Evolutionary conservation across 345 rosid species (phyloP).

Genomic region (Eucalyptus melliodora): DNA sequence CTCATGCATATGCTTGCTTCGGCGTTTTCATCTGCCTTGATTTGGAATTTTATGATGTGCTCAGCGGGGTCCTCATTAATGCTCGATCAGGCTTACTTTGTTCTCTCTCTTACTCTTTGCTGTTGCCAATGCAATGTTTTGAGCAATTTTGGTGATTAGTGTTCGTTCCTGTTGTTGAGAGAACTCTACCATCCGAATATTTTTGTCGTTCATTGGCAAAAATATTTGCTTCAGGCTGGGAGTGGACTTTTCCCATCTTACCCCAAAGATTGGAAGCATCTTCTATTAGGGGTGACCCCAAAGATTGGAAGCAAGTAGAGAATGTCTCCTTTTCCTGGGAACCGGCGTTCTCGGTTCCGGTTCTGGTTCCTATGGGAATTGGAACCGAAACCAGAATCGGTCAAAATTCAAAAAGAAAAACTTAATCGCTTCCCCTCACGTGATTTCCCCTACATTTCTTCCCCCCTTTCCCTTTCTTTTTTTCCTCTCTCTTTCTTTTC

Average conservation of each 20-base stretch:
- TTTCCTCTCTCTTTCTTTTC: no score
- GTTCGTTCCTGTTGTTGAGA: background rate
- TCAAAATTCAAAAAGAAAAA: no score
- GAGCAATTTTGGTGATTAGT: background rate
- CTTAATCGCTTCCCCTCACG: no score
- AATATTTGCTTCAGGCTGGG: background rate
- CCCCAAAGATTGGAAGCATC: background rate
- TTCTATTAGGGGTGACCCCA: no score
- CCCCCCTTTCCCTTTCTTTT: no score
- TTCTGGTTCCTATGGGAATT: no score
- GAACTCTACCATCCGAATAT: background rate
- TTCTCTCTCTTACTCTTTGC: background rate
- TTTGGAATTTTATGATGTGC: background rate
- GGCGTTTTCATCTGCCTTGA: background rate
- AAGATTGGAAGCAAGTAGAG: background rate
- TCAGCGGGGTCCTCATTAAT: background rate
- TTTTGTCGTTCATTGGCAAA: background rate
- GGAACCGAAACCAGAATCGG: no score
- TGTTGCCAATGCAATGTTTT: background rate
- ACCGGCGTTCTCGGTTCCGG: no score
- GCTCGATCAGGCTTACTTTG: no score
- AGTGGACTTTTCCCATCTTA: background rate
- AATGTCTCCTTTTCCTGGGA: no score
- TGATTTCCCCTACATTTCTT: no score
- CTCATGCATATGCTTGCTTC: background rate